Evolutionary conservation across 495 filamentous ascomycete species (phyloP), one percentile per base, ranked within the genome.

Genomic region (Pyrenopolyporus hunteri): DNA sequence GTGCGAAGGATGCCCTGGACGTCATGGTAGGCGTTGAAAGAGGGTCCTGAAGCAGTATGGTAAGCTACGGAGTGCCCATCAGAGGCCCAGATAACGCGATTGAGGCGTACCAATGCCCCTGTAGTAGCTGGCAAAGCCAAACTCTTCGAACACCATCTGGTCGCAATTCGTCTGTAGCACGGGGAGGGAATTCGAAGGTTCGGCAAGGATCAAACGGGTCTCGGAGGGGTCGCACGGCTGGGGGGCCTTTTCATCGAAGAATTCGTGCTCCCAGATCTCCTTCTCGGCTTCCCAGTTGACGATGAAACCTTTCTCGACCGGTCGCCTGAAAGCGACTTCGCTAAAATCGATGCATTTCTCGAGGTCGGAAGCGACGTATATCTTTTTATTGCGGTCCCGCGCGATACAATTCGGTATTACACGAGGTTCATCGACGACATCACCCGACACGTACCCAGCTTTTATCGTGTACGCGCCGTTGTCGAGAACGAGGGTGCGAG

Each of bases 231-330:
- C 85, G 73, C 88, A 91, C 19, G 70, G 68, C 54, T 86, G 82
- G 36, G 78, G 81, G 26, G 86, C 87, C 59, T 86, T 88, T 36
- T 87, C 80, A 60, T 91, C 87, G 63, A 96, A 86, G 72, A 98
- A 96, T 25, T 90, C 84, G 64, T 86, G 85, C 64, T 97, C 92
- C 94, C 94, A 99, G 7, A 98, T 92, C 63, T 94, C 93, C 72
- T 89, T 92, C 78, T 99, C 86, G 0, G 87, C 89, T 71, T 98
- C 95, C 94, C 94, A 99, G 67, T 96, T 98, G 42, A 97, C 91
- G 31, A 96, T 80, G 70, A 89, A 97, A 23, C 94, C 94, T 74
- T 94, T 97, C 76, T 99, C 94, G 16, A 98, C 89, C 0, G 94
- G 94, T 9, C 94, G 84, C 29, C 92, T 85, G 66, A 97, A 96